Base-by-base conservation (phyloP, 2,329 filamentous ascomycete species). In the Lecanicillium sp. region DNA sequence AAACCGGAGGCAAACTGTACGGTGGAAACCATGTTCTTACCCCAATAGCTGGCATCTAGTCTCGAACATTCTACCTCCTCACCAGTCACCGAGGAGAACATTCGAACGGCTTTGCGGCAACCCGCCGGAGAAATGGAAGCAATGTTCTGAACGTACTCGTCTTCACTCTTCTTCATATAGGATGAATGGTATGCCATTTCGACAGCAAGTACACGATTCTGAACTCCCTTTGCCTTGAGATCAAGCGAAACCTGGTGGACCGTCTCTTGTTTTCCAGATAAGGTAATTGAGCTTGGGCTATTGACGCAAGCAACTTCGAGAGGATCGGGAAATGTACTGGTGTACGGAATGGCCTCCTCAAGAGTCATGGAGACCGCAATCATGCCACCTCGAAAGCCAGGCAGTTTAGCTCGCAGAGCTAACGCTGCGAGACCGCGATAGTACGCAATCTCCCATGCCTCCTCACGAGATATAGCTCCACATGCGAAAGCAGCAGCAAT, bases 1-100 rank as follows among this genome's bases (percentile, higher is more conserved):
- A 77, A 51, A 0, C 71, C 72, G 5, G 61, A 56, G 7, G 64
- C 57, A 51, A 73, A 77, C 4, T 66, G 61, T 8, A 78, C 74
- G 1, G 66, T 65, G 2, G 65, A 67, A 1, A 67, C 63, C 55
- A 77, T 55, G 44, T 77, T 77, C 2, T 62, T 55, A 2, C 63
- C 61, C 74, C 74, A 78, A 53, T 77, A 78, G 0, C 54, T 45
- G 1, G 60, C 55, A 7, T 59, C 58, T 1, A 73, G 52, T 3
- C 62, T 53, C 3, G 26, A 27, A 1, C 58, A 55, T 2, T 52
- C 36, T n/a, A 65, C 48, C 9, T 44, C 32, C 14, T 49, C 24
- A 5, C 68, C 65, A 10, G 61, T 64, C 11, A 73, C 64, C 0
- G 70, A 67, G 0, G 72, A 74, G 49, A 70, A 63, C 64, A 74